A percentile compares a stretch with the other conserved stretches of the same genome.
Evolutionary conservation across 306 rosid genomes (phyloP).

Genomic region (Corylus heterophylla): DNA sequence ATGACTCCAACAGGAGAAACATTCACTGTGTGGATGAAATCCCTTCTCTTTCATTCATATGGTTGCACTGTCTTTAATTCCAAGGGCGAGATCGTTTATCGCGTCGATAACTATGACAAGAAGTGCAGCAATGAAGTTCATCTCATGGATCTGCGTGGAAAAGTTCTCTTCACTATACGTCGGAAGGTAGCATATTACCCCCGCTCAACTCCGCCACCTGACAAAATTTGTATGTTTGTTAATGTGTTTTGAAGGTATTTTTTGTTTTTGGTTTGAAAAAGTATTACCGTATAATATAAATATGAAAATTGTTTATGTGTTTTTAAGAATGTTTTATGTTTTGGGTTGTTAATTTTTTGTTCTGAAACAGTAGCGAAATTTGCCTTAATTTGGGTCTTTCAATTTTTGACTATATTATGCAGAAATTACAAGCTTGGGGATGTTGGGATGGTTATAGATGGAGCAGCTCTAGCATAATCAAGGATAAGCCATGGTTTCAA

Average conservation of each 20-base stretch:
- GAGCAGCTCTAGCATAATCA: constrained; percentile 14
- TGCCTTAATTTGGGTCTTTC: constrained; percentile 1
- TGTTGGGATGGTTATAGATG: constrained; percentile 73
- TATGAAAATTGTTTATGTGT: too few species aligned
- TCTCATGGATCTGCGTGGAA: constrained; percentile 85
- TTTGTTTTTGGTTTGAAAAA: too few species aligned
- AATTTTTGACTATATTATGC: constrained; percentile 16
- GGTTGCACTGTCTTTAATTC: constrained; percentile 86
- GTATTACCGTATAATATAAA: too few species aligned
- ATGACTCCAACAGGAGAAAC: constrained; percentile 43
- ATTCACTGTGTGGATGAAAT: constrained; percentile 91
- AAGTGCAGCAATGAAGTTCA: constrained; percentile 68
- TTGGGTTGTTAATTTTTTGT: too few species aligned
- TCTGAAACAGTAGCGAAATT: too few species aligned
- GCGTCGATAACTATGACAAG: constrained; percentile 78
- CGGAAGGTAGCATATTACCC: constrained; percentile 44
- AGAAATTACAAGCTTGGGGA: constrained; percentile 63
- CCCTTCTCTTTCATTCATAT: constrained; percentile 70
- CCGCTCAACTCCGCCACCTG: too few species aligned
- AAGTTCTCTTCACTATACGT: constrained; percentile 53
- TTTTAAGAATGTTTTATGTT: too few species aligned
- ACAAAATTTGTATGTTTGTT: too few species aligned
- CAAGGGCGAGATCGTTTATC: constrained; percentile 62
- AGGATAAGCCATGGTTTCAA: constrained; percentile 56
- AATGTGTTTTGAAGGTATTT: too few species aligned